These are phyloP conservation scores for Fusarium marasasianum DNA, from an alignment of 2,329 filamentous ascomycete genomes.

Conservation along the genomic window DNA sequence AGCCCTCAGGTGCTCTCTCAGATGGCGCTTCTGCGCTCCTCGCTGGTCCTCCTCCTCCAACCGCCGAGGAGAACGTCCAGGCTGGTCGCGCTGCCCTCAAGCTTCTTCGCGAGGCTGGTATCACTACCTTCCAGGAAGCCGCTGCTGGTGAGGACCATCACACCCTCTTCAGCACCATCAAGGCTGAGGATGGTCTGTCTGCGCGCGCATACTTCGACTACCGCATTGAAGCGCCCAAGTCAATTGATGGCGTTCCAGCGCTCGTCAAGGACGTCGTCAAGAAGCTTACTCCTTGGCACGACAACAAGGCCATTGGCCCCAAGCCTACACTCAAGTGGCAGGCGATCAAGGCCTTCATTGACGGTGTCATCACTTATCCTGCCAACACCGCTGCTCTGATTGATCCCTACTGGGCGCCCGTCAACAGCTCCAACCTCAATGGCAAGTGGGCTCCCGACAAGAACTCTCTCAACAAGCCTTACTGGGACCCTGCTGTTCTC, in stretches of 20 bases:
- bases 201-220: conserved; percentile 43
- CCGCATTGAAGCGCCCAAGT: conserved; percentile 37
- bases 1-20: conserved; percentile 40
- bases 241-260: conserved; percentile 1
- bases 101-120: conserved; percentile 40
- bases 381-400: conserved; percentile 43
- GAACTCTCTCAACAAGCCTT: conserved; percentile 39
- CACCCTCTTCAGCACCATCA: conserved; percentile 33
- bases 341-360: conserved; percentile 42
- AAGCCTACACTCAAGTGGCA: conserved; percentile 42
- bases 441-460: conserved; percentile 33
- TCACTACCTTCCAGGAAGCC: conserved; percentile 44
- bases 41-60: conserved; percentile 30
- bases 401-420: conserved; percentile 38
- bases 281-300: conserved; percentile 12
- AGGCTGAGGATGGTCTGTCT: conserved; percentile 29
- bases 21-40: conserved; percentile 36
- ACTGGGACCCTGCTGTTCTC: conserved; percentile 39
- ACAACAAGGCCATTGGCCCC: conserved; percentile 17
- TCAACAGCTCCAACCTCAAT: conserved; percentile 27
- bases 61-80: conserved; percentile 30
- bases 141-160: conserved; percentile 19
- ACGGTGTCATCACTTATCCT: conserved; percentile 43
- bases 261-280: conserved; percentile 26
- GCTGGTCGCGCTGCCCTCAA: conserved; percentile 40